These are phyloP conservation scores for Podaxis sp. DNA, from an alignment of 768 basidiomycete genomes.

Conservation along the genomic window DNA sequence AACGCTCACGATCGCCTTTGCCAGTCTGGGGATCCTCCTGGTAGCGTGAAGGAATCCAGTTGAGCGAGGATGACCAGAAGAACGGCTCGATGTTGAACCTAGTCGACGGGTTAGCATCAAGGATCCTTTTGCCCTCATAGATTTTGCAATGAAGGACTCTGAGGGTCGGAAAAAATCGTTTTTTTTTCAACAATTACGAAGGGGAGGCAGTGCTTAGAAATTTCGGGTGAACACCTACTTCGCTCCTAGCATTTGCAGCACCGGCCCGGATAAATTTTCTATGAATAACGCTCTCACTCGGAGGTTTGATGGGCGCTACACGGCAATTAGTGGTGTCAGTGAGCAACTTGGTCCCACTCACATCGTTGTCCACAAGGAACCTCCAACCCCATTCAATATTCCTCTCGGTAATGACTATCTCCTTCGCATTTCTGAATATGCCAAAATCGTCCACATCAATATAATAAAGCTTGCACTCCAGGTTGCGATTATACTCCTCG, in stretches of 20 bases:
- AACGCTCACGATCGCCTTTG: constrained; percentile 49
- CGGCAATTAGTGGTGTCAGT: background rate
- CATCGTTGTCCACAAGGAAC: constrained; percentile 27
- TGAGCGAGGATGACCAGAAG: constrained; percentile 62
- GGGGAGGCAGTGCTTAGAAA: background rate
- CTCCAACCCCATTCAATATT: constrained; percentile 36
- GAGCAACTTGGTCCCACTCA: constrained; percentile 23
- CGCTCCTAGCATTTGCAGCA: constrained; percentile 60
- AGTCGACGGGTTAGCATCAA: background rate
- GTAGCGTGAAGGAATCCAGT: constrained; percentile 67
- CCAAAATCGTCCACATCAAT: constrained; percentile 40
- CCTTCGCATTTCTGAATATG: constrained; percentile 31
- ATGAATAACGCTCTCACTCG: constrained; percentile 53
- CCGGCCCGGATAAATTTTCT: constrained; percentile 47
- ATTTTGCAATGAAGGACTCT: background rate
- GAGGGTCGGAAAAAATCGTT: background rate
- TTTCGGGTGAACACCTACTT: constrained; percentile 31
- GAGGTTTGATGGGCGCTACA: constrained; percentile 31
- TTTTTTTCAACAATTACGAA: background rate
- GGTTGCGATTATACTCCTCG: constrained; percentile 23
- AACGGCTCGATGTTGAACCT: constrained; percentile 64
- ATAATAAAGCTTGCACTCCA: constrained; percentile 24
- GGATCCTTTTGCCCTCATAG: background rate
- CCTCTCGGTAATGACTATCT: constrained; percentile 19
- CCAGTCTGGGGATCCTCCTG: constrained; percentile 42